A percentile compares a stretch with the other conserved stretches of the same genome.
Evolutionary conservation across 2,329 filamentous ascomycete species (phyloP).

Genomic region (Hymenoscyphus infarciens): DNA sequence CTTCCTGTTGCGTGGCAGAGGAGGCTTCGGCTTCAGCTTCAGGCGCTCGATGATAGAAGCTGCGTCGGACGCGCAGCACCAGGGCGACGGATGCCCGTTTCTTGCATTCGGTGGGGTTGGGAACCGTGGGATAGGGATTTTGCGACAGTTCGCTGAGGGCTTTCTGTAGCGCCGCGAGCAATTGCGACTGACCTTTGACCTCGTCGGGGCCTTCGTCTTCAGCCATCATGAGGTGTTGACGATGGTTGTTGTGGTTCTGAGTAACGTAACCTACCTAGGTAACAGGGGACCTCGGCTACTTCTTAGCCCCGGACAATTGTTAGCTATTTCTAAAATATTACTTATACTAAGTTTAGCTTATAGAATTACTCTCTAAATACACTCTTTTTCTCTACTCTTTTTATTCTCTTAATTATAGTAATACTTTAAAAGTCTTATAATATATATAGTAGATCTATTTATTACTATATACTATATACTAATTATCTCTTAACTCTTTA

Average conservation of each 20-base stretch:
- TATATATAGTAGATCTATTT: no score
- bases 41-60: slow-evolving; percentile 50
- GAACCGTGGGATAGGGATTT: slow-evolving; percentile 46
- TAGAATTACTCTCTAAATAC: no score
- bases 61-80: slow-evolving; percentile 59
- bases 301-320: no score
- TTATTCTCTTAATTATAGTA: no score
- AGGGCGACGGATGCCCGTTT: slow-evolving; percentile 61
- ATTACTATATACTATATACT: no score
- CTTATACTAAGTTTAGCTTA: no score
- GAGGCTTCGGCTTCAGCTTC: slow-evolving; percentile 18
- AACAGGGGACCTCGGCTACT: no score
- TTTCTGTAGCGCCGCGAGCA: slow-evolving; percentile 32
- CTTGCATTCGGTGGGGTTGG: slow-evolving; percentile 39
- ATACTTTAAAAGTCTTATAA: no score
- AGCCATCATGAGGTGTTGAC: neutral
- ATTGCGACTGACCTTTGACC: neutral
- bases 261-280: no score
- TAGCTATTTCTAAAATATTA: no score
- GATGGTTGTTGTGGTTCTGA: neutral
- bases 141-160: slow-evolving; percentile 37
- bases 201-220: neutral
- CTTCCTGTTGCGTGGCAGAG: slow-evolving; percentile 14
- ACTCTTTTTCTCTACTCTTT: no score
- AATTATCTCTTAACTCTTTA: no score